phyloP scores from a whole-genome alignment of 2,329 filamentous ascomycete species.

The Nemania sp. region DNA sequence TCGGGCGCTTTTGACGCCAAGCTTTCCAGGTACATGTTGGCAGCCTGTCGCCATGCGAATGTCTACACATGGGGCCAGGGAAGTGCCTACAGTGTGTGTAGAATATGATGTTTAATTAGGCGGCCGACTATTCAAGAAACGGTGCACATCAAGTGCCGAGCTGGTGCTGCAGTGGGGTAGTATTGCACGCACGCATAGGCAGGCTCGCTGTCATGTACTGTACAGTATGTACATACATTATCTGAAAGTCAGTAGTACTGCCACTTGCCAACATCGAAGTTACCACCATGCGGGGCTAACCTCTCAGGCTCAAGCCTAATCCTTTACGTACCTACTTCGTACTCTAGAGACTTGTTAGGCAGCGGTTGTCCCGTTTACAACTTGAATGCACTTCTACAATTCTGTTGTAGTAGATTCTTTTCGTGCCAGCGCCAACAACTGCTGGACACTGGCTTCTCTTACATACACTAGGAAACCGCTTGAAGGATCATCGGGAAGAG shows the following conservation, averaged over 20 bases:
- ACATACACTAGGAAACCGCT: not conserved
- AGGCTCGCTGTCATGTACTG: too few species aligned
- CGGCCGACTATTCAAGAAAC: not conserved
- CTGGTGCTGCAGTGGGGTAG: not conserved
- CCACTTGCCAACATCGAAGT: too few species aligned
- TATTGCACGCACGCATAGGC: not conserved
- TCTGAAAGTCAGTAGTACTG: not conserved
- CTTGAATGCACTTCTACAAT: too few species aligned
- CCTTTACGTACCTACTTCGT: too few species aligned
- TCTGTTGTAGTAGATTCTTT: too few species aligned
- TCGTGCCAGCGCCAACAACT: too few species aligned
- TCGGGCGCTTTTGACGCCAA: conserved; percentile 2
- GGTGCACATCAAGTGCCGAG: not conserved
- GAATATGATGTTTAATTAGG: not conserved
- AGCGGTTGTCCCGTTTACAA: too few species aligned
- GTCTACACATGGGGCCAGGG: too few species aligned
- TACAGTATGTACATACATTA: not conserved
- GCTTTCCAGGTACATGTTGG: not conserved
- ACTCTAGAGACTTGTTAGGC: too few species aligned
- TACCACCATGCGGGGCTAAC: too few species aligned
- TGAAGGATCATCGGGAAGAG: not conserved
- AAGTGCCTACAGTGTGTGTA: not conserved
- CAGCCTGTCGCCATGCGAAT: not conserved
- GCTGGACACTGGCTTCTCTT: too few species aligned
- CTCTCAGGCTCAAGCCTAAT: too few species aligned